Evolutionary conservation across 106 monocot species (phyloP).

Genomic region (Dendrobium huoshanense): DNA sequence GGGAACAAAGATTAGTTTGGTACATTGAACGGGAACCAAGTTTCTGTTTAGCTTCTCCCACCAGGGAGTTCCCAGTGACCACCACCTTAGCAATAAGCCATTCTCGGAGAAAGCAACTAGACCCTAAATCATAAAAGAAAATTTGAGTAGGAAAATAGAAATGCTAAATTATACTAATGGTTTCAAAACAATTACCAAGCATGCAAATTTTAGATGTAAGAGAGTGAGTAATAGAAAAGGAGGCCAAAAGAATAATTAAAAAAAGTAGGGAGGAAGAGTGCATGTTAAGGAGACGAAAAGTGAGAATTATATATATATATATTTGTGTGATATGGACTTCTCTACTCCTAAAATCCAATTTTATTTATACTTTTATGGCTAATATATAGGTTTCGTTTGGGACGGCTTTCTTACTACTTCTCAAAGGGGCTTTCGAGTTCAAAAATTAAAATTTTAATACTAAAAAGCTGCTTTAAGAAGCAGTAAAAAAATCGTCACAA

Average conservation of each 20-base stretch:
- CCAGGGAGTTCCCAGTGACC: slow-evolving; percentile 89
- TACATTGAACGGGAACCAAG: slow-evolving; percentile 74
- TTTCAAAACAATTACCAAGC: background rate
- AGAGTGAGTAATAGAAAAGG: background rate
- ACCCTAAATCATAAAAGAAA: slow-evolving; percentile 42
- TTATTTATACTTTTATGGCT: too few relatives aligned
- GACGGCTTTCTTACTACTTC: too few relatives aligned
- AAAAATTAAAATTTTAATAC: too few relatives aligned
- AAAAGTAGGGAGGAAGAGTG: too few relatives aligned
- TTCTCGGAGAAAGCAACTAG: slow-evolving; percentile 99
- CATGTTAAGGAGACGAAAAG: too few relatives aligned
- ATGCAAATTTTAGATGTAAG: background rate
- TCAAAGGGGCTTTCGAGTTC: too few relatives aligned
- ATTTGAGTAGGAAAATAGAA: slow-evolving; percentile 2
- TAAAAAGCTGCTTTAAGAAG: too few relatives aligned
- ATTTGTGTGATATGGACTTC: too few relatives aligned
- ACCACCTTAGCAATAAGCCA: slow-evolving; percentile 97
- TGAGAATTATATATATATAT: too few relatives aligned
- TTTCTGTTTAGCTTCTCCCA: slow-evolving; percentile 98
- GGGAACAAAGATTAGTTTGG: slow-evolving; percentile 92
- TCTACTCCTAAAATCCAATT: too few relatives aligned
- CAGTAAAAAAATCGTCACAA: too few relatives aligned
- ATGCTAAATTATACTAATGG: background rate
- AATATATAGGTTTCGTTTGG: too few relatives aligned
- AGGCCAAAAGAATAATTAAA: background rate